Base-by-base conservation (phyloP, 202 grass and related monocot species). In the Digitaria exilis region DNA sequence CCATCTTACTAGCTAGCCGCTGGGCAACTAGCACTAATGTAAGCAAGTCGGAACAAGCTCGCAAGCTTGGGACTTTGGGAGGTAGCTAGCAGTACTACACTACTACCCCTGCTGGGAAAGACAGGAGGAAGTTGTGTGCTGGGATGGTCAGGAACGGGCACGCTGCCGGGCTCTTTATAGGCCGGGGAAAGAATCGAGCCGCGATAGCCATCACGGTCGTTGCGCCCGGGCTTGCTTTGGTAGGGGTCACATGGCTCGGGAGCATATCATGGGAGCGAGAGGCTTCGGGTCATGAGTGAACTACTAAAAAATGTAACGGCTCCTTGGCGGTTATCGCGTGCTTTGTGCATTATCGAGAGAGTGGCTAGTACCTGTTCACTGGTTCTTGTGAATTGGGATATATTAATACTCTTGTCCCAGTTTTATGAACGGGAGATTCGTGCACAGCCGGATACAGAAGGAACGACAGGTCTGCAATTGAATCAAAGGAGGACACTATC, bases 221-320 rank as follows among this genome's bases (percentile, higher is more conserved):
- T 82, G 79, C 84, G 67, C 43, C 84, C 74, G 75, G 64, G n/a
- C 42, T 50, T 63, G 75, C 19, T 78, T 43, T 15, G 60, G 51
- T 74, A 45, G 79, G 68, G 79, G 84, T 90, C 79, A 90, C 83
- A 90, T 90, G 84, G 84, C 83, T 82, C 24, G 49, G 78, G n/a
- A n/a, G 74, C 57, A 66, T 78, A 82, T 82, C 72, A 72, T 66
- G 82, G 50, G 67, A 24, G 54, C 29, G 34, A 62, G 52, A 61
- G 37, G 55, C 62, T 70, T 42, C 28, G 3, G 39, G 13, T 77
- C 77, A 81, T 63, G 51, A 43, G 69, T 29, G 69, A 25, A 19
- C 63, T 45, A 48, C 37, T 62, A 42, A 55, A 81, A 69, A 60
- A 26, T 6, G 21, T 21, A 50, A 68, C 57, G 41, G 48, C 49